Evolutionary conservation across 2,329 filamentous ascomycete genomes (phyloP).

Genomic region (Cadophora sp.): DNA sequence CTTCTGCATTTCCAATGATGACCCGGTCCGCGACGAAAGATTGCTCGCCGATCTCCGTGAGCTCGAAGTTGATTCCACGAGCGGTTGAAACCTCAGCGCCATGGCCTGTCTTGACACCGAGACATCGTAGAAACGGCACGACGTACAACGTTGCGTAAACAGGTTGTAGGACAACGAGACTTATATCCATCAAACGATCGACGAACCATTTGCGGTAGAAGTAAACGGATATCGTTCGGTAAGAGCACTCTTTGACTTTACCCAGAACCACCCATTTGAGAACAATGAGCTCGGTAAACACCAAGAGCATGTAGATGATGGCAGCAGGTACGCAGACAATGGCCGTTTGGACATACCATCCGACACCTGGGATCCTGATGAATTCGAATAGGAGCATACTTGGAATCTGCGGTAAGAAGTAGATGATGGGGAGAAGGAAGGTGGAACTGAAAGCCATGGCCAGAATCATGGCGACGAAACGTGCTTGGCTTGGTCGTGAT

Average conservation of each 20-base stretch:
- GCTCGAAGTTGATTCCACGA: slow-evolving; percentile 22
- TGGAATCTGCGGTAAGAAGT: slow-evolving; percentile 16
- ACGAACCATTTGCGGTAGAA: slow-evolving; percentile 22
- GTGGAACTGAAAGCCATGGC: slow-evolving; percentile 16
- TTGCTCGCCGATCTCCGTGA: slow-evolving; percentile 19
- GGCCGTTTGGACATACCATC: slow-evolving; percentile 16
- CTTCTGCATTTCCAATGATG: slow-evolving; percentile 10
- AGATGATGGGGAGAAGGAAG: slow-evolving; percentile 16
- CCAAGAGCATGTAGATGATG: slow-evolving; percentile 22
- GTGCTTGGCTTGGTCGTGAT: slow-evolving; percentile 16
- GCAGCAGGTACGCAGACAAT: slow-evolving; percentile 23
- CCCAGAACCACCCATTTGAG: slow-evolving; percentile 21
- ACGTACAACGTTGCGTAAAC: slow-evolving; percentile 20
- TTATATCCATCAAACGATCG: slow-evolving; percentile 24
- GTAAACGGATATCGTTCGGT: slow-evolving; percentile 13
- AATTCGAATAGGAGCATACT: slow-evolving; percentile 18
- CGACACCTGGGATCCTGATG: slow-evolving; percentile 12
- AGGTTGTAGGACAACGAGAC: slow-evolving; percentile 16
- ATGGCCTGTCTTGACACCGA: slow-evolving; percentile 22
- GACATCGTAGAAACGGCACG: slow-evolving; percentile 19
- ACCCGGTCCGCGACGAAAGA: slow-evolving; percentile 18
- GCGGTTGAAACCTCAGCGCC: slow-evolving; percentile 21
- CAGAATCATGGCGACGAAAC: neutral
- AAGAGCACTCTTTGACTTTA: slow-evolving; percentile 17
- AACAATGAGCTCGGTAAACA: slow-evolving; percentile 19